Percentiles rank a stretch among this genome's conserved stretches.
Conservation (phyloP, 2,329 filamentous ascomycete genomes). For the Fusarium tjaetaba region DNA sequence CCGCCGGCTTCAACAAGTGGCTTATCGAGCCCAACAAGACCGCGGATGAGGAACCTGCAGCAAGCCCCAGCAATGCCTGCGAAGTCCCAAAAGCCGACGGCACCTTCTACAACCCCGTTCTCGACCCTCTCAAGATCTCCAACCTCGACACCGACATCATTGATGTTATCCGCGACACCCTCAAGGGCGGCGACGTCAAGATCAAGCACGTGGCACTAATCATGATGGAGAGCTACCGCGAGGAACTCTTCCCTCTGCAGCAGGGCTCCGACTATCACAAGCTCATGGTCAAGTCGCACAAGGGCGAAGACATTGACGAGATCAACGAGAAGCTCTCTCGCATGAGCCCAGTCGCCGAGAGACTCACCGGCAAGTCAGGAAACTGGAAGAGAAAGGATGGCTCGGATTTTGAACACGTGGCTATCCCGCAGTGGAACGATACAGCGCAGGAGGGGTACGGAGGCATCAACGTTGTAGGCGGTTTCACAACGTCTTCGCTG, state of each 20-base stretch:
- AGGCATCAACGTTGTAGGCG: slow-evolving; percentile 54
- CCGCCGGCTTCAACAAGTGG: slow-evolving; percentile 46
- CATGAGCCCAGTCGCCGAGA: slow-evolving; percentile 34
- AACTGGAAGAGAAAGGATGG: slow-evolving; percentile 39
- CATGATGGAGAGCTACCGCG: slow-evolving; percentile 57
- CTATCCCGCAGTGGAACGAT: slow-evolving; percentile 43
- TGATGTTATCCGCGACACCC: slow-evolving; percentile 36
- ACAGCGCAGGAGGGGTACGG: slow-evolving; percentile 43
- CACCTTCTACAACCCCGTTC: slow-evolving; percentile 49
- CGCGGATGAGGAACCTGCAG: not conserved
- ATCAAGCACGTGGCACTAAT: slow-evolving; percentile 59
- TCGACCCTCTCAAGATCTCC: slow-evolving; percentile 54
- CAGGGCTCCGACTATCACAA: slow-evolving; percentile 52
- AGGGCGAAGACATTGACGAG: slow-evolving; percentile 34
- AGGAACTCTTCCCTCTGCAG: slow-evolving; percentile 58
- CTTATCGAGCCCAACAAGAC: slow-evolving; percentile 8
- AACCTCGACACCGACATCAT: slow-evolving; percentile 51
- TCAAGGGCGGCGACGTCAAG: slow-evolving; percentile 44
- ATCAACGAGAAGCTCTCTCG: slow-evolving; percentile 42
- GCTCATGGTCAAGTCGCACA: slow-evolving; percentile 46
- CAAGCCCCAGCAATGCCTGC: slow-evolving; percentile 6
- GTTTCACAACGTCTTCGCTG: slow-evolving; percentile 54
- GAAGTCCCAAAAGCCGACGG: slow-evolving; percentile 26
- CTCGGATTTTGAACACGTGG: slow-evolving; percentile 40
- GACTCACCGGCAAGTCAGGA: slow-evolving; percentile 32